A percentile compares a stretch with the other conserved stretches of the same genome.
phyloP scores from a whole-genome alignment of 805 yeast genomes.

The Hanseniaspora pseudoguilliermondii region DNA sequence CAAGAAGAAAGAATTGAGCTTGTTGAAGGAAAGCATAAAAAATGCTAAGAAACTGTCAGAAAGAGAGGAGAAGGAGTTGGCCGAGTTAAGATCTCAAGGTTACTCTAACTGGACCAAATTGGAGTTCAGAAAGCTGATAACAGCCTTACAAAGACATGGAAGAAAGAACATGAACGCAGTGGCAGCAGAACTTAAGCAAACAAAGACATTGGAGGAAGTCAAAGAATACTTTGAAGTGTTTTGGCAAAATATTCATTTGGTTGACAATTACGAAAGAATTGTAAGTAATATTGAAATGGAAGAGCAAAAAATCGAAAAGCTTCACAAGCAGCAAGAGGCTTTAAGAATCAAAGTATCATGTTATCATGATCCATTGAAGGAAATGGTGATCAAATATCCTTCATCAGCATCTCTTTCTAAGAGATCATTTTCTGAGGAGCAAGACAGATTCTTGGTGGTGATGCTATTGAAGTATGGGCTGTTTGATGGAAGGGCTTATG shows the following conservation, averaged over 20 bases:
- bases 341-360: constrained; percentile 60
- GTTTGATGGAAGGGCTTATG: constrained; percentile 68
- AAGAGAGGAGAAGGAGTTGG: constrained; percentile 40
- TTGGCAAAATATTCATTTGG: constrained; percentile 65
- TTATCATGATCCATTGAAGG: constrained; percentile 67
- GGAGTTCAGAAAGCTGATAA: constrained; percentile 74
- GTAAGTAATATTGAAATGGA: constrained; percentile 74
- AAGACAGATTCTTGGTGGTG: constrained; percentile 75
- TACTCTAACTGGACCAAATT: constrained; percentile 74
- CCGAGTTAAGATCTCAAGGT: constrained; percentile 54
- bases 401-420: constrained; percentile 48
- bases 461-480: constrained; percentile 71
- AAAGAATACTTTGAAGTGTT: constrained; percentile 63
- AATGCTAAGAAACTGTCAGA: constrained; percentile 71
- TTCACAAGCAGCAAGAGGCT: constrained; percentile 62
- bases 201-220: constrained; percentile 69
- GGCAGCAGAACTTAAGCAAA: constrained; percentile 61
- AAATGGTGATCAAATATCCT: constrained; percentile 57
- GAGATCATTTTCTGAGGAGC: constrained; percentile 71
- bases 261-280: constrained; percentile 83
- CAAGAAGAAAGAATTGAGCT: constrained; percentile 37
- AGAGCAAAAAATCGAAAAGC: constrained; percentile 62
- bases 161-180: constrained; percentile 59
- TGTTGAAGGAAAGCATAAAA: constrained; percentile 31
- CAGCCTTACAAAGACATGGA: constrained; percentile 65